phyloP scores from a whole-genome alignment of 73 alveolate genomes.

The Stentor roeselii region DNA sequence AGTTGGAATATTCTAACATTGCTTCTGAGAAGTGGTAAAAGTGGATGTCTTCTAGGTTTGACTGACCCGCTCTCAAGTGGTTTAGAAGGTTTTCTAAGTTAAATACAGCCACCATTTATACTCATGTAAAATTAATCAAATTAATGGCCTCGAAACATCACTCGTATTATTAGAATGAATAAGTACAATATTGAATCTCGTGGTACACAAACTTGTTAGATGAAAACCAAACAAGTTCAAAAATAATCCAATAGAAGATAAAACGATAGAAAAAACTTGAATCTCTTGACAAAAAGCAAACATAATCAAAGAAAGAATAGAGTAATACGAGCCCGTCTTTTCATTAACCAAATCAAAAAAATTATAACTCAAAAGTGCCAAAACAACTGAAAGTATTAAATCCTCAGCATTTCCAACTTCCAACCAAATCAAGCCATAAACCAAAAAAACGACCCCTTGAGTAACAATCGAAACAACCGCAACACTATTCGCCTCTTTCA shows the following conservation, averaged over 20 bases:
- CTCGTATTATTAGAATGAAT: too few relatives aligned
- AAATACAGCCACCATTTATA: conserved; percentile 15
- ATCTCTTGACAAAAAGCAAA: too few relatives aligned
- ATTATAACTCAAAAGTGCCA: background rate
- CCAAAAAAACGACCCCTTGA: background rate
- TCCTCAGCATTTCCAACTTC: background rate
- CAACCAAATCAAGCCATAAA: background rate
- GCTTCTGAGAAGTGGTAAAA: background rate
- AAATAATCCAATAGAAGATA: too few relatives aligned
- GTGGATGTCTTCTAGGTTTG: conserved; percentile 13
- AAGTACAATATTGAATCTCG: too few relatives aligned
- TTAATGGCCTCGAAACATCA: too few relatives aligned
- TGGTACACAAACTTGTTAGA: too few relatives aligned
- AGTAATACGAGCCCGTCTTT: too few relatives aligned
- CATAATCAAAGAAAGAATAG: too few relatives aligned
- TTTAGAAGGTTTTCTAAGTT: background rate
- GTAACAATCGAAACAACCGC: background rate
- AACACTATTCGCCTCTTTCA: background rate
- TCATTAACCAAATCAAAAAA: too few relatives aligned
- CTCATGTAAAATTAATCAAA: too few relatives aligned
- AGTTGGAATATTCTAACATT: conserved; percentile 34
- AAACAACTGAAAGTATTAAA: background rate
- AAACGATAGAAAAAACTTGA: too few relatives aligned
- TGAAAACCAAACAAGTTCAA: too few relatives aligned
- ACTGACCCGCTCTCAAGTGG: background rate